phyloP scores from a whole-genome alignment of 345 rosid genomes.

The Ailanthus altissimus region DNA sequence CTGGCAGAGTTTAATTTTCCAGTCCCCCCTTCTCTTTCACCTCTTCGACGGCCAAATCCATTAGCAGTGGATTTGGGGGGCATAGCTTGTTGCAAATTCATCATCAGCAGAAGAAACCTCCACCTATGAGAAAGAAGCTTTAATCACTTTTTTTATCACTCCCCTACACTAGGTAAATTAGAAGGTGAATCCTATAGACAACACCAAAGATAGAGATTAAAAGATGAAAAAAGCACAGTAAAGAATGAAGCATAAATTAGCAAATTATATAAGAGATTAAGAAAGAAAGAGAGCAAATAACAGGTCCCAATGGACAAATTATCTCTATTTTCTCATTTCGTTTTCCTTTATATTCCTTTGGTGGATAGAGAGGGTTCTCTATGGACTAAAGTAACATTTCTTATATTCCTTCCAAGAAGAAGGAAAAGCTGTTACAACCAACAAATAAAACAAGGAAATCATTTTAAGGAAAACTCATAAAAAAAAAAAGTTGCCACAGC shows the following conservation, averaged over 20 bases:
- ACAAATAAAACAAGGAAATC: not conserved
- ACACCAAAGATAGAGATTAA: not conserved
- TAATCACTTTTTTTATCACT: slow-evolving; percentile 1
- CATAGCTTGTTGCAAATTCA: slow-evolving; percentile 54
- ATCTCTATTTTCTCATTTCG: not conserved
- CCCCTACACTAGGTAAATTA: not conserved
- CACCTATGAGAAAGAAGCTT: slow-evolving; percentile 14
- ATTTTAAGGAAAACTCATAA: not conserved
- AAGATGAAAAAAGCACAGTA: not conserved
- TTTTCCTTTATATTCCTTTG: too few species aligned
- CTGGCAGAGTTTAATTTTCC: slow-evolving; percentile 53
- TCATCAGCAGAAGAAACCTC: slow-evolving; percentile 31
- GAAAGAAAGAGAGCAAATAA: not conserved
- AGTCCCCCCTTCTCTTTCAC: slow-evolving; percentile 60
- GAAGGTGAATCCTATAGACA: slow-evolving; percentile 5
- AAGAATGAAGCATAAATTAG: not conserved
- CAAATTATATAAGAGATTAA: not conserved
- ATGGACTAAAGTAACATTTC: not conserved
- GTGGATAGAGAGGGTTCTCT: not conserved
- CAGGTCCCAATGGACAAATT: not conserved
- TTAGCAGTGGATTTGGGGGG: slow-evolving; percentile 57
- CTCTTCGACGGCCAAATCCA: slow-evolving; percentile 64
- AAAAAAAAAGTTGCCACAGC: not conserved
- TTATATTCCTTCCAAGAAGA: not conserved
- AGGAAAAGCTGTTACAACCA: not conserved